These are phyloP conservation scores for Debaryomyces coudertii DNA, from an alignment of 1,139 yeast species.

Conservation along the genomic window DNA sequence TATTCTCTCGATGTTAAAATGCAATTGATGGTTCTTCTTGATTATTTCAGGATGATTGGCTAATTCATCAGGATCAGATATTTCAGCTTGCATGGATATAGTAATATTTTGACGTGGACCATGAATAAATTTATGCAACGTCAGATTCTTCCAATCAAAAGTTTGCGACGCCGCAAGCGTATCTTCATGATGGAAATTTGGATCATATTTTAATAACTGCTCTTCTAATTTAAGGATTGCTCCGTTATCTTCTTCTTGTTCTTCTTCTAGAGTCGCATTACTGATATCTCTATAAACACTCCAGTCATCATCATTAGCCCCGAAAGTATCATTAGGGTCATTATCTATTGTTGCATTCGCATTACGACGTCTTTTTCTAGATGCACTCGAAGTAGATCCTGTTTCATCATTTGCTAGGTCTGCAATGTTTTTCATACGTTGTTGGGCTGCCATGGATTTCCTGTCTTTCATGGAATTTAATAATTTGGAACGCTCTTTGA, in stretches of 20 bases:
- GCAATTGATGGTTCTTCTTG: constrained; percentile 72
- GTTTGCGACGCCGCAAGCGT: constrained; percentile 72
- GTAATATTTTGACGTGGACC: constrained; percentile 76
- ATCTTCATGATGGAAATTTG: constrained; percentile 82
- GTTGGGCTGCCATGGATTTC: constrained; percentile 89
- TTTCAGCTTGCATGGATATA: constrained; percentile 47
- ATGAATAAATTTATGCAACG: constrained; percentile 79
- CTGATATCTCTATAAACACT: constrained; percentile 84
- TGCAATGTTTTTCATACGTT: constrained; percentile 90
- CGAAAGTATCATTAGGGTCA: constrained; percentile 93
- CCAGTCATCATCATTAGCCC: constrained; percentile 97
- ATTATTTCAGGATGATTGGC: constrained; percentile 49
- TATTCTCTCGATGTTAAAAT: constrained; percentile 85
- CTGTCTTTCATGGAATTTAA: constrained; percentile 83
- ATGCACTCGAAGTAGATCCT: constrained; percentile 41
- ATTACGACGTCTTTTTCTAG: constrained; percentile 55
- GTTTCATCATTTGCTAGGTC: constrained; percentile 78
- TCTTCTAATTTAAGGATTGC: constrained; percentile 68
- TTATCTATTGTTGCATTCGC: constrained; percentile 72
- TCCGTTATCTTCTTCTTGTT: constrained; percentile 70
- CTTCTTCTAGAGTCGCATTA: constrained; percentile 69
- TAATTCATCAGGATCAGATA: constrained; percentile 46
- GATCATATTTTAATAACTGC: constrained; percentile 77
- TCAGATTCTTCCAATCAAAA: constrained; percentile 82
- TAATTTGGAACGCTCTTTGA: constrained; percentile 70